Evolutionary conservation across 805 yeast genomes (phyloP).

Genomic region (Kluyveromyces dobzhanskii): DNA sequence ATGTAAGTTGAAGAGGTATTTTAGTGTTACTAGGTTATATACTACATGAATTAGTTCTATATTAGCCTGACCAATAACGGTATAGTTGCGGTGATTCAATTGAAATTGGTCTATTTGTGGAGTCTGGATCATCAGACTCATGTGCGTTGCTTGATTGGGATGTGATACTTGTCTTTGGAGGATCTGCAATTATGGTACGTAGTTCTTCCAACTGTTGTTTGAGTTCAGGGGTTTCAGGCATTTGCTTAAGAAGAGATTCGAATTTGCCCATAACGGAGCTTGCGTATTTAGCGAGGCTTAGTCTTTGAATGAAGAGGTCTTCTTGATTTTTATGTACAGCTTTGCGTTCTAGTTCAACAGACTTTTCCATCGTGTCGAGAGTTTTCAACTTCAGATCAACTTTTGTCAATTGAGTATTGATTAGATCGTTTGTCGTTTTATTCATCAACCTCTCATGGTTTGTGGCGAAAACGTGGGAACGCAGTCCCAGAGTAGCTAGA

Average conservation of each 20-base stretch:
- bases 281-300: constrained; percentile 57
- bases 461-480: constrained; percentile 71
- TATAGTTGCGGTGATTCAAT: constrained; percentile 54
- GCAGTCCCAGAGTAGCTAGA: constrained; percentile 67
- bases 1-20: no score
- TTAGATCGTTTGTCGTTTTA: constrained; percentile 45
- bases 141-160: constrained; percentile 9
- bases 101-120: constrained; percentile 45
- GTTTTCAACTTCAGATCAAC: constrained; percentile 55
- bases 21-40: not conserved
- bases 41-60: not conserved
- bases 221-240: constrained; percentile 15
- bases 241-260: constrained; percentile 15
- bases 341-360: constrained; percentile 57
- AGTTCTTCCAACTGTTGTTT: constrained; percentile 17
- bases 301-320: constrained; percentile 55
- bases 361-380: constrained; percentile 53
- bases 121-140: constrained; percentile 21
- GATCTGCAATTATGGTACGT: constrained; percentile 21
- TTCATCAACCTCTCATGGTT: constrained; percentile 75
- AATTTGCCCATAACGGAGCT: constrained; percentile 37
- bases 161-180: constrained; percentile 27
- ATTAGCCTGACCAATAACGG: constrained; percentile 56
- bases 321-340: constrained; percentile 54
- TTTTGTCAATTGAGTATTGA: constrained; percentile 55